These are phyloP conservation scores for Alternaria atra DNA, from an alignment of 2,329 filamentous ascomycete genomes.

Conservation along the genomic window DNA sequence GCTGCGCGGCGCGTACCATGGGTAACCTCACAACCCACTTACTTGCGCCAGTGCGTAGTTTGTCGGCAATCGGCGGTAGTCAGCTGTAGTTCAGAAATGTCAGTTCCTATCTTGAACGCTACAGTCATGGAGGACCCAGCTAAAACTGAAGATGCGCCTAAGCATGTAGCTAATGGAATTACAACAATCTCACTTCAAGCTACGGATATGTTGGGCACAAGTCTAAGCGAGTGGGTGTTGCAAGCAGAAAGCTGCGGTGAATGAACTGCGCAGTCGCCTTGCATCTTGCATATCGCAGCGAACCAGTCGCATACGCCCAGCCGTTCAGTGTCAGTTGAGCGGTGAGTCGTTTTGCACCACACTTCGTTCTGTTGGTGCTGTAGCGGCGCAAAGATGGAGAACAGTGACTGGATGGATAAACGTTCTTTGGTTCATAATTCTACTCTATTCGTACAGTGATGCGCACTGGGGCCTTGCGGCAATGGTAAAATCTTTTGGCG, in stretches of 20 bases:
- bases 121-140: not conserved
- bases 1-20: conserved; percentile 5
- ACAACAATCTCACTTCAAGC: not conserved
- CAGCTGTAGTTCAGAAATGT: conserved; percentile 5
- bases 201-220: not conserved
- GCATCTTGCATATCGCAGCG: conserved; percentile 17
- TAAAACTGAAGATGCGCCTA: not conserved
- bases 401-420: not conserved
- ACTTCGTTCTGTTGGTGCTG: not conserved
- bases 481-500: not conserved
- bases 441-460: conserved; percentile 13
- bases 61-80: conserved; percentile 12
- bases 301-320: conserved; percentile 11
- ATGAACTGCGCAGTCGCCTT: conserved; percentile 11
- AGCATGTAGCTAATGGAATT: conserved; percentile 1
- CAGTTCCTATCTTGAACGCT: conserved; percentile 1
- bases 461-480: not conserved
- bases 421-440: conserved; percentile 5
- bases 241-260: conserved; percentile 8
- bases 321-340: conserved; percentile 10
- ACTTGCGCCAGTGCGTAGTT: conserved; percentile 10
- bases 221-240: conserved; percentile 9
- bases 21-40: conserved; percentile 5
- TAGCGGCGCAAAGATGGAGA: not conserved
- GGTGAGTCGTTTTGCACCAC: conserved; percentile 21